These are phyloP conservation scores for Pittosporum tobira DNA, from an alignment of 129 eudicot genomes.

Conservation along the genomic window DNA sequence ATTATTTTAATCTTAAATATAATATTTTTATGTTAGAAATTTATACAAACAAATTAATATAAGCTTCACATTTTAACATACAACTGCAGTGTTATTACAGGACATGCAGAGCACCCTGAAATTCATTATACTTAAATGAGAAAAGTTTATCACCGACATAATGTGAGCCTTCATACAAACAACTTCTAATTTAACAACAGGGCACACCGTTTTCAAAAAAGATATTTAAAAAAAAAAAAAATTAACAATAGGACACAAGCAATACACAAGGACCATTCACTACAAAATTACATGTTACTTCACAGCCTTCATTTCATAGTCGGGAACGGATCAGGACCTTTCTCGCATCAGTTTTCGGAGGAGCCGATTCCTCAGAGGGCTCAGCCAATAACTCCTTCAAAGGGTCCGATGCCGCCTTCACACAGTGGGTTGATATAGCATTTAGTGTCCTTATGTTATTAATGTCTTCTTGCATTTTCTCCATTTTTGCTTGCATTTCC, in stretches of 20 bases:
- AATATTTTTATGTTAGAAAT: too few species aligned
- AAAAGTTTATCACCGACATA: too few species aligned
- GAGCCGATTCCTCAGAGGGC: constrained; percentile 27
- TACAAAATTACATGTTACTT: not conserved
- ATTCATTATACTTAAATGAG: too few species aligned
- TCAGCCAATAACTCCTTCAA: constrained; percentile 40
- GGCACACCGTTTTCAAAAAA: too few species aligned
- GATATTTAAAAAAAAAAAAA: too few species aligned
- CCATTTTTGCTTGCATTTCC: constrained; percentile 72
- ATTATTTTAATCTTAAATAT: too few species aligned
- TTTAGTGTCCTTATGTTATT: constrained; percentile 32
- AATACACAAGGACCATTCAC: not conserved
- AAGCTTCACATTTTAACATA: too few species aligned
- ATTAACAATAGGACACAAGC: not conserved
- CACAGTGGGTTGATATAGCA: constrained; percentile 26
- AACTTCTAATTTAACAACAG: not conserved
- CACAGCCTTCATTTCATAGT: constrained; percentile 21
- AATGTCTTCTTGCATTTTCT: constrained; percentile 58
- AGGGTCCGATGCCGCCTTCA: constrained; percentile 32
- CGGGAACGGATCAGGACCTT: constrained; percentile 72
- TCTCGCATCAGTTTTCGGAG: constrained; percentile 23
- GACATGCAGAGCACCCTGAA: too few species aligned
- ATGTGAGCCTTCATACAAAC: not conserved
- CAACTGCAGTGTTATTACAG: too few species aligned
- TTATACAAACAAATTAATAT: too few species aligned